These are phyloP conservation scores for Aspergillus aculeatinus DNA, from an alignment of 2,329 filamentous ascomycete species.

Conservation along the genomic window DNA sequence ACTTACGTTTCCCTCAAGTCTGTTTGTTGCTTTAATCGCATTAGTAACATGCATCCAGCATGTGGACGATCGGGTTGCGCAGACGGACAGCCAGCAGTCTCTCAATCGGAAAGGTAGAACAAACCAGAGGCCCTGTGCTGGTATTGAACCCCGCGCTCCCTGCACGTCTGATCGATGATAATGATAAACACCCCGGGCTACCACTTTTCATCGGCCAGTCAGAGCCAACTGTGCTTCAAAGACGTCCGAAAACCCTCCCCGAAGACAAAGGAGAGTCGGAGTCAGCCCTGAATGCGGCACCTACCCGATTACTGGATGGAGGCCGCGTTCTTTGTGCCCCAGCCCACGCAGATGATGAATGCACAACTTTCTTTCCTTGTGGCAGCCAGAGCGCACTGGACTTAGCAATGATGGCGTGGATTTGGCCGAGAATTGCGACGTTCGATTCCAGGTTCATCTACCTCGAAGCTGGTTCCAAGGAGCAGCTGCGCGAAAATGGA, in stretches of 20 bases:
- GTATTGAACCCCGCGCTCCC: slow-evolving; percentile 2
- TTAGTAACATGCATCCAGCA: slow-evolving; percentile 7
- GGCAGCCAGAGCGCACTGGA: background rate
- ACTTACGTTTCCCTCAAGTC: background rate
- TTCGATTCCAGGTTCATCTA: background rate
- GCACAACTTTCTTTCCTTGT: background rate
- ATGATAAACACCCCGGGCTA: background rate
- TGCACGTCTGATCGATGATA: slow-evolving; percentile 10
- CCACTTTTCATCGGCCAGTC: background rate
- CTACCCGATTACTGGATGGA: background rate
- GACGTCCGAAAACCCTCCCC: background rate
- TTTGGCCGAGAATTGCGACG: background rate
- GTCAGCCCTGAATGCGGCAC: background rate
- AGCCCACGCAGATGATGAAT: background rate
- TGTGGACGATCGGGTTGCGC: slow-evolving; percentile 19
- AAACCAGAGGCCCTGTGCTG: background rate
- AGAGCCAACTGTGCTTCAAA: background rate
- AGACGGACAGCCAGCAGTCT: slow-evolving; percentile 15
- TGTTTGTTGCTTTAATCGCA: background rate
- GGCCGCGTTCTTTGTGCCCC: background rate
- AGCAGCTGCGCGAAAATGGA: background rate
- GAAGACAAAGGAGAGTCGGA: slow-evolving; percentile 6
- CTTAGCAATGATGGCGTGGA: background rate
- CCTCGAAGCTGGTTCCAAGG: background rate
- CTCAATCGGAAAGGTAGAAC: slow-evolving; percentile 10